Conservation (phyloP, 2,329 filamentous ascomycete species). For the Colletotrichum incanum region DNA sequence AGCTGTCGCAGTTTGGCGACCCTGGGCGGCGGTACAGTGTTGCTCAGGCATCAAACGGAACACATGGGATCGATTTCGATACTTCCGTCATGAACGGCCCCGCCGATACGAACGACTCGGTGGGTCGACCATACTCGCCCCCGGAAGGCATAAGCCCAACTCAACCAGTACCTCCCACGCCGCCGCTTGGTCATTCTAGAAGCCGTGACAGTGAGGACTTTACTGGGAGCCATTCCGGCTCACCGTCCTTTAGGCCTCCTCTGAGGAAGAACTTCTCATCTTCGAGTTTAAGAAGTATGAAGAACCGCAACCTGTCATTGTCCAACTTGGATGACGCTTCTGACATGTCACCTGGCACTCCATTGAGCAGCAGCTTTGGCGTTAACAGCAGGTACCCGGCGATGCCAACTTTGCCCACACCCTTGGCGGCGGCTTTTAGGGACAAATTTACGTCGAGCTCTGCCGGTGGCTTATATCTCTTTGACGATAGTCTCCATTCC, state of each 20-base stretch:
- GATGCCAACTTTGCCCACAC: conserved; percentile 78
- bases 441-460: conserved; percentile 71
- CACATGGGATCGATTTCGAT: conserved; percentile 20
- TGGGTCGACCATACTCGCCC: conserved; percentile 35
- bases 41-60: conserved; percentile 5
- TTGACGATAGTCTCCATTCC: conserved; percentile 87
- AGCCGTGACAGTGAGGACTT: conserved; percentile 56
- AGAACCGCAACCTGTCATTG: conserved; percentile 81
- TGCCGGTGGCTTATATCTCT: conserved; percentile 82
- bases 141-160: conserved; percentile 42
- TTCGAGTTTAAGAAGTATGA: conserved; percentile 79
- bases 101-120: conserved; percentile 2
- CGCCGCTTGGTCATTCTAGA: conserved; percentile 50
- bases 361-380: conserved; percentile 78
- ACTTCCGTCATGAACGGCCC: not conserved
- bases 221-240: conserved; percentile 62
- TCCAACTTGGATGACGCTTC: conserved; percentile 73
- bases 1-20: conserved; percentile 30
- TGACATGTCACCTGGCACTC: conserved; percentile 81
- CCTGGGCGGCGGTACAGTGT: conserved; percentile 34
- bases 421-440: conserved; percentile 74
- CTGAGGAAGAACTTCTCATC: conserved; percentile 80
- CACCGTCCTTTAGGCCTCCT: conserved; percentile 65
- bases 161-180: conserved; percentile 42
- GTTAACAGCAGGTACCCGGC: conserved; percentile 64